Percentiles rank a stretch among this genome's conserved stretches.
phyloP scores from a whole-genome alignment of 139 green algal genomes.

The Coccomyxa sp. region DNA sequence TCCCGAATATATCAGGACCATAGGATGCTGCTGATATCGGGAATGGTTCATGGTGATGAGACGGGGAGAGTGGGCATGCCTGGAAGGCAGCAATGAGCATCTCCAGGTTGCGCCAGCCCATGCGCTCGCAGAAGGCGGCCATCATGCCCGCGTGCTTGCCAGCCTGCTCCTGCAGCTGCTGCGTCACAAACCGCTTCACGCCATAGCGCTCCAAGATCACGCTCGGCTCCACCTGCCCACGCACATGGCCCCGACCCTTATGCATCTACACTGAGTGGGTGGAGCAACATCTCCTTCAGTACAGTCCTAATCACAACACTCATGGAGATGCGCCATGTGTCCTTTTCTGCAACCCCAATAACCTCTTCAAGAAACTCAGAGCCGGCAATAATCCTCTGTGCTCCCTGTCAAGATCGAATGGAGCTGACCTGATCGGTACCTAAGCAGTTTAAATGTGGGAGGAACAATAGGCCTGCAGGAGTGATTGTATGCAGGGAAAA shows the following conservation, averaged over 20 bases:
- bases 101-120: constrained; percentile 71
- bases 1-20: background rate
- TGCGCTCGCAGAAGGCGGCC: constrained; percentile 72
- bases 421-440: no score
- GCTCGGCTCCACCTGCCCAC: constrained; percentile 34
- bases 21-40: background rate
- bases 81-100: constrained; percentile 73
- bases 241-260: background rate
- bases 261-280: background rate
- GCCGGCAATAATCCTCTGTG: no score
- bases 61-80: constrained; percentile 4
- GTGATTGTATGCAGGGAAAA: no score
- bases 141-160: constrained; percentile 62
- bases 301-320: no score
- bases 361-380: no score
- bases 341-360: no score
- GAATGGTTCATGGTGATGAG: background rate
- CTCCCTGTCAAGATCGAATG: no score
- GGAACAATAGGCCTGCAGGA: no score
- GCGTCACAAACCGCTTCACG: constrained; percentile 20
- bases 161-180: constrained; percentile 43
- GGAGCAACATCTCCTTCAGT: no score
- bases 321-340: no score
- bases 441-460: no score
- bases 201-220: constrained; percentile 52